phyloP scores from a whole-genome alignment of 2,329 filamentous ascomycete species.

The Exophiala lecanii-corni region DNA sequence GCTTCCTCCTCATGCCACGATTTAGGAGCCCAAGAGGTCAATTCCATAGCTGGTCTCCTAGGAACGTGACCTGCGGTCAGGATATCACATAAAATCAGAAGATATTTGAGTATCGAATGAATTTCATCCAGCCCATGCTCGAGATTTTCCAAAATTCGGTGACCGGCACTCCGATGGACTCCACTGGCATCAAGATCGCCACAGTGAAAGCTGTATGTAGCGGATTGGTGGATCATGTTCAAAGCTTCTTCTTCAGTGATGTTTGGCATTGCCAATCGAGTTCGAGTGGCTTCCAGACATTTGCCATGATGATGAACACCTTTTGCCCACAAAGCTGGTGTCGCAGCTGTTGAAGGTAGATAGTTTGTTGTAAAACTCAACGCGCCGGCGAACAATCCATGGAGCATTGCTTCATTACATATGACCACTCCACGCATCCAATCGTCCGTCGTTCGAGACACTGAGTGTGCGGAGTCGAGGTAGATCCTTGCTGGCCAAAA shows the following conservation, averaged over 20 bases:
- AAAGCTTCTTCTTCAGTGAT: slow-evolving; percentile 8
- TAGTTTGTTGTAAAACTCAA: slow-evolving; percentile 14
- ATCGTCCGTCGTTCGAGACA: slow-evolving; percentile 5
- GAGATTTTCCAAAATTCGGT: slow-evolving; percentile 6
- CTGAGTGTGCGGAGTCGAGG: slow-evolving; percentile 5
- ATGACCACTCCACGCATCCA: slow-evolving; percentile 12
- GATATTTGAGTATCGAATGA: slow-evolving; percentile 9
- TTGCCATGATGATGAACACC: slow-evolving; percentile 14
- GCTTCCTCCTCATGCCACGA: slow-evolving; percentile 7
- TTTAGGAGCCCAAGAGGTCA: slow-evolving; percentile 10
- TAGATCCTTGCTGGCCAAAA: slow-evolving; percentile 13
- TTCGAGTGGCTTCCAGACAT: slow-evolving; percentile 12
- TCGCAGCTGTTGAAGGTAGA: slow-evolving; percentile 9
- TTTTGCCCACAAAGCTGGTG: slow-evolving; percentile 11
- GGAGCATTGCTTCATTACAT: slow-evolving; percentile 11
- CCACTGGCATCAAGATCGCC: slow-evolving; percentile 13
- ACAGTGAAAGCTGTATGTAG: slow-evolving; percentile 15
- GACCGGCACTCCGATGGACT: slow-evolving; percentile 6
- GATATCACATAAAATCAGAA: slow-evolving; percentile 9
- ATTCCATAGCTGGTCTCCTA: slow-evolving; percentile 8
- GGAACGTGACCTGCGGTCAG: slow-evolving; percentile 11
- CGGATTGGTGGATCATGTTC: slow-evolving; percentile 10
- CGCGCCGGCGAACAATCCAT: slow-evolving; percentile 12
- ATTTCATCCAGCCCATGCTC: slow-evolving; percentile 10
- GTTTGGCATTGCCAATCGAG: slow-evolving; percentile 4